These are phyloP conservation scores for Oehlia diaphana DNA, from an alignment of 192 early-diverging fungal species.

Conservation along the genomic window DNA sequence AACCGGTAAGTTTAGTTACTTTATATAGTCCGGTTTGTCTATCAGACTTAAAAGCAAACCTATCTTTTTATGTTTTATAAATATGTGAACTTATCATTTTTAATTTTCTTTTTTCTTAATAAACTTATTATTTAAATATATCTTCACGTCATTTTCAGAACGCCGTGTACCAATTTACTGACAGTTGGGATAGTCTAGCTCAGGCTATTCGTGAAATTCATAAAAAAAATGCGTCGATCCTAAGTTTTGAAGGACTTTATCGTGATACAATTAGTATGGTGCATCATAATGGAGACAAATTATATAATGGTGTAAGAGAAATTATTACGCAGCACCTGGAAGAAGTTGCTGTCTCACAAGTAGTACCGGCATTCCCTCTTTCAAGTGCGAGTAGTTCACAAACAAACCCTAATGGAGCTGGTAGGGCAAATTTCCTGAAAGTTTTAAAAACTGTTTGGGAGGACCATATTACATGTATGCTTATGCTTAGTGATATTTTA, in stretches of 20 bases:
- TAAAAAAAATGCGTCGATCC: constrained; percentile 70
- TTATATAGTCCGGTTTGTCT: not conserved
- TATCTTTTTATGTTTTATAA: not conserved
- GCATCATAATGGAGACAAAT: constrained; percentile 76
- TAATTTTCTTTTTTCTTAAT: not conserved
- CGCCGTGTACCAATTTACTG: constrained; percentile 47
- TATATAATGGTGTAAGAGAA: constrained; percentile 76
- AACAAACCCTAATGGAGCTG: constrained; percentile 44
- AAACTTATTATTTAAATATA: not conserved
- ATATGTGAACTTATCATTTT: not conserved
- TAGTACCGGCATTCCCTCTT: constrained; percentile 63
- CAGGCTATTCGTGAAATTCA: constrained; percentile 84
- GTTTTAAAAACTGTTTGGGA: constrained; percentile 78
- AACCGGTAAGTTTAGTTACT: constrained; percentile 27
- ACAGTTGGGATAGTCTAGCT: constrained; percentile 63
- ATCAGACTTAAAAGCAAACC: not conserved
- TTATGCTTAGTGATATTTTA: constrained; percentile 84
- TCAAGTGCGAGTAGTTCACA: constrained; percentile 48
- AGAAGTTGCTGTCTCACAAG: constrained; percentile 52
- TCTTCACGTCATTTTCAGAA: constrained; percentile 27
- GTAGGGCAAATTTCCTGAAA: constrained; percentile 62
- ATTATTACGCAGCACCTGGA: constrained; percentile 72
- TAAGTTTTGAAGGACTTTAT: constrained; percentile 91
- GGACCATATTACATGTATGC: constrained; percentile 81
- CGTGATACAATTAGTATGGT: constrained; percentile 92